Conservation (phyloP, 2,329 filamentous ascomycete species). For the Trichoderma koningiopsis region DNA sequence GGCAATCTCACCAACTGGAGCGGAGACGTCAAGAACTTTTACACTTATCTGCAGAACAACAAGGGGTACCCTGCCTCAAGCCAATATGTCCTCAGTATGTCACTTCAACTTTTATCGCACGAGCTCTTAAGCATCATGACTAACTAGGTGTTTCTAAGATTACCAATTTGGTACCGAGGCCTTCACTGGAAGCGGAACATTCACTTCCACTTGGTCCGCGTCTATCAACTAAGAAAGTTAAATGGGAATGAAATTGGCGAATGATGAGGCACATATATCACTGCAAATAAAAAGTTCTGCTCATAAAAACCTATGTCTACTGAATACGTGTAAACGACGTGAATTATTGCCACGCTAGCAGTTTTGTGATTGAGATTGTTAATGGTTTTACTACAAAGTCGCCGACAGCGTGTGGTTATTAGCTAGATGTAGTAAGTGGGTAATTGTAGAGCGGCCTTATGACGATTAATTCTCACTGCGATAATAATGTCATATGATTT, state of each 20-base stretch:
- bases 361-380: too few relatives aligned
- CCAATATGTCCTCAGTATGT: constrained; percentile 20
- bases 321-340: too few relatives aligned
- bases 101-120: too few relatives aligned
- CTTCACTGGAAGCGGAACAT: constrained; percentile 7
- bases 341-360: too few relatives aligned
- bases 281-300: not conserved
- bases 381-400: too few relatives aligned
- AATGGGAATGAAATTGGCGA: not conserved
- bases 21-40: constrained; percentile 15
- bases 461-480: not conserved
- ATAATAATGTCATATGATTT: not conserved
- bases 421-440: too few relatives aligned
- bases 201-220: not conserved
- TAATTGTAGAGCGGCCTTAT: not conserved
- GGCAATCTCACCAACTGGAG: not conserved
- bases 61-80: constrained; percentile 1
- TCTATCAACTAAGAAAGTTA: not conserved
- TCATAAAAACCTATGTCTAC: not conserved
- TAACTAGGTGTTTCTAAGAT: not conserved
- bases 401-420: too few relatives aligned
- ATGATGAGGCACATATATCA: not conserved
- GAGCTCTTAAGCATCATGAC: not conserved
- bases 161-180: constrained; percentile 18
- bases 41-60: constrained; percentile 4